Conservation (phyloP, 2,329 filamentous ascomycete species). For the Ceratocystis eucalypticola region DNA sequence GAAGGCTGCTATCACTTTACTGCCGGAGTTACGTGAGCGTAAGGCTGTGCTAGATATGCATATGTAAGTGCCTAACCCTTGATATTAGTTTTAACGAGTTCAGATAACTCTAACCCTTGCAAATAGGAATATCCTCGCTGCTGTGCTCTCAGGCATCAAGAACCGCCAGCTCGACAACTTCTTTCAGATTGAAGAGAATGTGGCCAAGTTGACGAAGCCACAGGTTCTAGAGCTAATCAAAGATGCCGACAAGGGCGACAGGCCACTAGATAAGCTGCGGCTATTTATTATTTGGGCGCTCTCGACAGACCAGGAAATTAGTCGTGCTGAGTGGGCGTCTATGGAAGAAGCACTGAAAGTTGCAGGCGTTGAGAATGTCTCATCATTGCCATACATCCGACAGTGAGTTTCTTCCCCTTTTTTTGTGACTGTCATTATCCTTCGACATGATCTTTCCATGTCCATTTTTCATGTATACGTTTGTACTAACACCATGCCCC, state of each 20-base stretch:
- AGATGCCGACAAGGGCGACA: conserved; percentile 65
- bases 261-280: conserved; percentile 78
- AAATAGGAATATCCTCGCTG: conserved; percentile 62
- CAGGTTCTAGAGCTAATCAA: conserved; percentile 81
- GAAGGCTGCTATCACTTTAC: conserved; percentile 83
- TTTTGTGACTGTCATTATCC: not conserved
- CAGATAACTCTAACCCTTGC: not conserved
- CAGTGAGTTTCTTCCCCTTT: conserved; percentile 42
- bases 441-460: too few species aligned
- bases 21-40: conserved; percentile 83
- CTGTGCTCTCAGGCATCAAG: conserved; percentile 65
- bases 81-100: too few species aligned
- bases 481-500: not conserved
- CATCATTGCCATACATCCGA: conserved; percentile 71
- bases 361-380: conserved; percentile 56
- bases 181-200: conserved; percentile 87
- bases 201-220: conserved; percentile 78
- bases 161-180: conserved; percentile 90
- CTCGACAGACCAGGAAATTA: conserved; percentile 81
- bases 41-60: conserved; percentile 95
- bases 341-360: conserved; percentile 73
- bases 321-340: conserved; percentile 64
- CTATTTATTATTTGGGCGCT: conserved; percentile 96
- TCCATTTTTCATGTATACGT: too few species aligned
- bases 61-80: conserved; percentile 44